A percentile compares a stretch with the other conserved stretches of the same genome.
Conservation (phyloP, 2,329 filamentous ascomycete genomes). For the Aureobasidium namibiae region DNA sequence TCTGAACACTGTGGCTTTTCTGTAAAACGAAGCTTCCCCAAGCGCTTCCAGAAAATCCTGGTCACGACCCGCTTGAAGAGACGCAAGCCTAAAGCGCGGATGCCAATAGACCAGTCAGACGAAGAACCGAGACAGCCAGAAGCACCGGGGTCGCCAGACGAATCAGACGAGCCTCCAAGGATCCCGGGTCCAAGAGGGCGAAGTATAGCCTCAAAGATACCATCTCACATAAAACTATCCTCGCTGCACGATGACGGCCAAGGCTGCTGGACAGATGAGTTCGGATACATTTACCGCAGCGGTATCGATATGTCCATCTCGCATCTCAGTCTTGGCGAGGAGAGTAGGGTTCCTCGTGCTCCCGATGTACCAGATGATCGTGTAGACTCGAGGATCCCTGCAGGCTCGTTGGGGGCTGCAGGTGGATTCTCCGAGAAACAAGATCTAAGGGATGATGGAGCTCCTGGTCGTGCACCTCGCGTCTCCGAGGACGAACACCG, state of each 20-base stretch:
- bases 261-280: not conserved
- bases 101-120: not conserved
- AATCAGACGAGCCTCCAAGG: not conserved
- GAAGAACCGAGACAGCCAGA: not conserved
- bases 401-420: not conserved
- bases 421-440: not conserved
- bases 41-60: not conserved
- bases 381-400: not conserved
- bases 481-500: not conserved
- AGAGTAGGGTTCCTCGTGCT: not conserved
- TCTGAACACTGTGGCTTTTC: not conserved
- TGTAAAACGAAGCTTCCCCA: not conserved
- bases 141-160: too few species aligned
- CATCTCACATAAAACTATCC: not conserved
- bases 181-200: not conserved
- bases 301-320: not conserved
- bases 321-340: not conserved
- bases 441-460: too few species aligned
- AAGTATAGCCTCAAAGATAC: not conserved
- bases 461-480: not conserved
- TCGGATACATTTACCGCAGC: not conserved
- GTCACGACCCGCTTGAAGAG: not conserved
- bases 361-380: not conserved
- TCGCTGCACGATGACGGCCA: not conserved
- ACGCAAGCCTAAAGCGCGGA: not conserved